These are phyloP conservation scores for Chamaecrista fasciculata DNA, from an alignment of 306 rosid genomes.

Conservation along the genomic window DNA sequence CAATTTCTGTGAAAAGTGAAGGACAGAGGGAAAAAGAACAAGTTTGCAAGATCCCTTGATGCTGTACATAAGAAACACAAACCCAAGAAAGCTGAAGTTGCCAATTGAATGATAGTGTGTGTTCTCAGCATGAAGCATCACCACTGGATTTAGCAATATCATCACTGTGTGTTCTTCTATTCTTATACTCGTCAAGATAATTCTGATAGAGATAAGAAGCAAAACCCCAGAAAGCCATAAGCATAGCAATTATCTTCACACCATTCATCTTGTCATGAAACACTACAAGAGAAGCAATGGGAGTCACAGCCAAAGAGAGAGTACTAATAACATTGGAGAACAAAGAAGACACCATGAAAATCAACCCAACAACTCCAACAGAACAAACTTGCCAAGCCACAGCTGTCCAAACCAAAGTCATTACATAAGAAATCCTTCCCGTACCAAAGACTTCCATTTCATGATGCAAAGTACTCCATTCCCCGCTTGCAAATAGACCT, in stretches of 20 bases:
- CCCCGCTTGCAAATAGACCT: constrained; percentile 81
- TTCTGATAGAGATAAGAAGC: constrained; percentile 75
- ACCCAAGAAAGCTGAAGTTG: constrained; percentile 11
- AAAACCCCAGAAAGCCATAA: constrained; percentile 85
- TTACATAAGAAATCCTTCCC: constrained; percentile 61
- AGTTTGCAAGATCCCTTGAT: background rate
- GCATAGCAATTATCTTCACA: constrained; percentile 80
- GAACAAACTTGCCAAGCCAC: constrained; percentile 88
- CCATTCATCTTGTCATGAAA: constrained; percentile 88
- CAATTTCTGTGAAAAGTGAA: no score
- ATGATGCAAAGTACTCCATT: constrained; percentile 65
- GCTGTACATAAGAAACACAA: background rate
- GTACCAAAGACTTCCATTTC: constrained; percentile 62
- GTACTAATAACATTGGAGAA: constrained; percentile 94
- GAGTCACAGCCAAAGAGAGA: constrained; percentile 79
- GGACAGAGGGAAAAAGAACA: no score
- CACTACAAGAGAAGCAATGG: constrained; percentile 69
- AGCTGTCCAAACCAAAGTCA: constrained; percentile 77
- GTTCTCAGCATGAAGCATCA: constrained; percentile 36
- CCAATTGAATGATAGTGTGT: background rate
- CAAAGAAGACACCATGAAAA: constrained; percentile 79
- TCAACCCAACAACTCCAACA: constrained; percentile 87
- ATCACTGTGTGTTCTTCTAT: constrained; percentile 33
- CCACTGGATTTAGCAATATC: constrained; percentile 24
- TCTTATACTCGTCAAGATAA: constrained; percentile 63